Percentiles rank a stretch among this genome's conserved stretches.
These are phyloP conservation scores for Vitellaria paradoxa DNA, from an alignment of 179 eudicot species.

Conservation along the genomic window DNA sequence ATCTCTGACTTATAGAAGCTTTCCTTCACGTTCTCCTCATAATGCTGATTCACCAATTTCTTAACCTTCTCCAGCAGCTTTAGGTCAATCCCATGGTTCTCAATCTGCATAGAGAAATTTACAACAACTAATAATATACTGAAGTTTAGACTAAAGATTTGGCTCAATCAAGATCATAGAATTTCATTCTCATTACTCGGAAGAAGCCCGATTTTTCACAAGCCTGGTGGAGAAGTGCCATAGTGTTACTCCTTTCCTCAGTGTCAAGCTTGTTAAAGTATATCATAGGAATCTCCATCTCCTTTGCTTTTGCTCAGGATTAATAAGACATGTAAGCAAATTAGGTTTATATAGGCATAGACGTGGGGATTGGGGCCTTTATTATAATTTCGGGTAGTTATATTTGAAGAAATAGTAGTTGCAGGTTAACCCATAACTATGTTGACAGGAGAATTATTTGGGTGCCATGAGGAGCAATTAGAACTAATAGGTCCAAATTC, in stretches of 20 bases:
- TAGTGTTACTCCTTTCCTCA: constrained; percentile 56
- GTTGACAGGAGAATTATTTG: neutral
- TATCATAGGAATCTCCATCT: constrained; percentile 73
- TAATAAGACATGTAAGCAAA: neutral
- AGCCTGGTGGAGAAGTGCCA: constrained; percentile 70
- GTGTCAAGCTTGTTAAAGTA: constrained; percentile 63
- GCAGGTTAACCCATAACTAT: constrained; percentile 1
- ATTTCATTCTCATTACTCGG: constrained; percentile 34
- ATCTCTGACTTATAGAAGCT: constrained; percentile 53
- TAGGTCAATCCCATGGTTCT: constrained; percentile 64
- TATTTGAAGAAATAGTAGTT: constrained; percentile 17
- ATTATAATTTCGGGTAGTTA: constrained; percentile 11
- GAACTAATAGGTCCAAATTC: constrained; percentile 14
- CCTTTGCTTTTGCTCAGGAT: neutral
- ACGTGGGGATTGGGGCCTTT: neutral
- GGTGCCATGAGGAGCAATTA: constrained; percentile 3
- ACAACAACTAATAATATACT: neutral
- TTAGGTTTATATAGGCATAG: constrained; percentile 29
- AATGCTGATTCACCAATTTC: constrained; percentile 45
- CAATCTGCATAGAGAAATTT: constrained; percentile 50
- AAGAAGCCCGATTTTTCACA: constrained; percentile 84
- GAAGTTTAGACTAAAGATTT: neutral
- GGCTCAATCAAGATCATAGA: neutral
- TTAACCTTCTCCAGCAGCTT: constrained; percentile 64
- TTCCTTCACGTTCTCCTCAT: constrained; percentile 55